These are phyloP conservation scores for Ceriops decandra DNA, from an alignment of 345 rosid genomes.

Conservation along the genomic window DNA sequence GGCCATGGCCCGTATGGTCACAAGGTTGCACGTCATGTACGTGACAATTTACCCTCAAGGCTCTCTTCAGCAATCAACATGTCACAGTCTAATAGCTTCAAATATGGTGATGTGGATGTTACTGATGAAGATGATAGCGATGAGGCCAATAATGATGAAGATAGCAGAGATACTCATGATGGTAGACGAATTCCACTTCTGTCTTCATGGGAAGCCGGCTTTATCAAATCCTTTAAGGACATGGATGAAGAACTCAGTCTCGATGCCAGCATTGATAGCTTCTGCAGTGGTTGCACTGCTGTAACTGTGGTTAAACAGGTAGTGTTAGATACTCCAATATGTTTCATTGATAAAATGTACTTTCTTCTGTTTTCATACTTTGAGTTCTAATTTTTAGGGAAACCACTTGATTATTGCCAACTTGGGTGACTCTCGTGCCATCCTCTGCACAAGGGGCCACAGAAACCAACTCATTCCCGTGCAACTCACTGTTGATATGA, in stretches of 20 bases:
- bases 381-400: constrained; percentile 46
- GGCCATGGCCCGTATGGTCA: constrained; percentile 96
- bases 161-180: not conserved
- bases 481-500: constrained; percentile 85
- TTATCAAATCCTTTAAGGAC: constrained; percentile 49
- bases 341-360: not conserved
- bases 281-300: constrained; percentile 86
- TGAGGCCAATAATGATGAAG: not conserved
- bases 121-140: constrained; percentile 3
- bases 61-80: constrained; percentile 48
- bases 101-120: constrained; percentile 1
- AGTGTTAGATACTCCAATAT: not conserved
- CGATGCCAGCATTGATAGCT: constrained; percentile 60
- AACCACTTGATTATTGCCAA: constrained; percentile 74
- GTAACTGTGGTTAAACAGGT: constrained; percentile 73
- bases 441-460: constrained; percentile 65
- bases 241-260: constrained; percentile 66
- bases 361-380: not conserved
- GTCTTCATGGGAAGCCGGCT: constrained; percentile 38
- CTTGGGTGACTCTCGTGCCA: constrained; percentile 91
- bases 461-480: constrained; percentile 55
- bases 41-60: constrained; percentile 66
- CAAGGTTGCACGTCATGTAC: constrained; percentile 58
- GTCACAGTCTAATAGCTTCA: constrained; percentile 27
- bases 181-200: constrained; percentile 5